These are phyloP conservation scores for Eremochloa ophiuroides DNA, from an alignment of 176 grass and related monocot genomes.

Conservation along the genomic window DNA sequence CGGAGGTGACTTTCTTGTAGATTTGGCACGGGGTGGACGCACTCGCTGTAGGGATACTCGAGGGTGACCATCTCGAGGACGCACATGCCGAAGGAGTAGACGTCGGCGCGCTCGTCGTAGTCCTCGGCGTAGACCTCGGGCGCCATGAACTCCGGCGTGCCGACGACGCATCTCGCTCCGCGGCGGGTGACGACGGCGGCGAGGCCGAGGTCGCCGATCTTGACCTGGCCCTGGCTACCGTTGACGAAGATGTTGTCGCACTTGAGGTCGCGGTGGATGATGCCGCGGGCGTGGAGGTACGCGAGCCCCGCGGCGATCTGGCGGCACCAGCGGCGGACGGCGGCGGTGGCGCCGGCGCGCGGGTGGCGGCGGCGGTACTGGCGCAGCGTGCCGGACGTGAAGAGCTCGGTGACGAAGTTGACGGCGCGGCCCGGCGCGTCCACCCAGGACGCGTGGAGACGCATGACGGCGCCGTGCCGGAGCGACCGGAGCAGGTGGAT, in stretches of 20 bases:
- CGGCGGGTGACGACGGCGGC: conserved; percentile 37
- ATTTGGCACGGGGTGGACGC: conserved; percentile 74
- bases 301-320: conserved; percentile 68
- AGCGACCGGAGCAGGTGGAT: conserved; percentile 64
- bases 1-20: conserved; percentile 92
- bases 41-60: conserved; percentile 85
- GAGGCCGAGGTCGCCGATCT: conserved; percentile 89
- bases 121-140: conserved; percentile 83
- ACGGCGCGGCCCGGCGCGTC: conserved; percentile 33
- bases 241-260: conserved; percentile 95
- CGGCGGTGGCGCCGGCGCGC: conserved; percentile 34
- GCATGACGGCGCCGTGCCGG: conserved; percentile 56
- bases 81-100: conserved; percentile 97
- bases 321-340: conserved; percentile 65
- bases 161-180: conserved; percentile 43
- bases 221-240: conserved; percentile 75
- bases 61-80: conserved; percentile 90
- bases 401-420: conserved; percentile 76
- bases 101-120: conserved; percentile 82
- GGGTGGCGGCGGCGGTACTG: conserved; percentile 49
- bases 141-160: conserved; percentile 97
- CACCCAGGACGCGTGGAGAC: conserved; percentile 56
- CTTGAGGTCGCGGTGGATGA: conserved; percentile 90
- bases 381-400: conserved; percentile 73
- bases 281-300: conserved; percentile 56